phyloP scores from a whole-genome alignment of 768 basidiomycete species.

The Suillus bovinus region DNA sequence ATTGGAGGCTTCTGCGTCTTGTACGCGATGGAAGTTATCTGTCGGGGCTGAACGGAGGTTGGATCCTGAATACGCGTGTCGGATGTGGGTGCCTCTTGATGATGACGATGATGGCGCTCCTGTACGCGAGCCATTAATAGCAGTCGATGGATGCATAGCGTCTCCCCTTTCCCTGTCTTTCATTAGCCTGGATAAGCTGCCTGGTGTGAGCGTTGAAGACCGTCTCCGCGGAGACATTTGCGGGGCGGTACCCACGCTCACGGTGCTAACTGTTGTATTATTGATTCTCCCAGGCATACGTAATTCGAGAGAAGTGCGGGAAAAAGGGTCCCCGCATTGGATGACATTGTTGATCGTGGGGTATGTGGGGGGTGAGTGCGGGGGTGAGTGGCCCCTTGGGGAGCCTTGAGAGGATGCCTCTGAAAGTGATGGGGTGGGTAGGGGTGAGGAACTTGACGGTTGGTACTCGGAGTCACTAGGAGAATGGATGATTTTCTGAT shows the following conservation, averaged over 20 bases:
- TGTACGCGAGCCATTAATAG: not conserved
- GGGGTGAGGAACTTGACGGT: constrained; percentile 9
- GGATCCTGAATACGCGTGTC: constrained; percentile 27
- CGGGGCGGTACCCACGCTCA: constrained; percentile 20
- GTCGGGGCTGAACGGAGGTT: constrained; percentile 23
- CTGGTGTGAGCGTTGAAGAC: constrained; percentile 27
- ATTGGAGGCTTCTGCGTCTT: constrained; percentile 13
- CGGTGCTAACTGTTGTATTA: constrained; percentile 24
- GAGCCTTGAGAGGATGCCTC: constrained; percentile 27
- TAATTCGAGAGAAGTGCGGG: constrained; percentile 10
- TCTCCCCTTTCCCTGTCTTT: constrained; percentile 14
- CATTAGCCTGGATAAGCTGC: constrained; percentile 3
- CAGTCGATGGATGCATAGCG: constrained; percentile 2
- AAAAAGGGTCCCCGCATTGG: constrained; percentile 9
- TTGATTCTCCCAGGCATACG: constrained; percentile 11
- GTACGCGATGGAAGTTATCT: constrained; percentile 8
- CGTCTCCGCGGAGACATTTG: constrained; percentile 20
- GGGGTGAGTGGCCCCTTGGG: constrained; percentile 19
- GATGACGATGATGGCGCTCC: constrained; percentile 4
- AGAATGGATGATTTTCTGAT: constrained; percentile 8
- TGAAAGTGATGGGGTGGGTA: constrained; percentile 29
- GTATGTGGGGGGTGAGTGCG: constrained; percentile 15
- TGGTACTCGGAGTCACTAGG: constrained; percentile 2
- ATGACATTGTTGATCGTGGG: constrained; percentile 26
- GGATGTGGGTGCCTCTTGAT: constrained; percentile 10